Evolutionary conservation across 805 yeast species (phyloP).

Genomic region (Suhomyces sp.): DNA sequence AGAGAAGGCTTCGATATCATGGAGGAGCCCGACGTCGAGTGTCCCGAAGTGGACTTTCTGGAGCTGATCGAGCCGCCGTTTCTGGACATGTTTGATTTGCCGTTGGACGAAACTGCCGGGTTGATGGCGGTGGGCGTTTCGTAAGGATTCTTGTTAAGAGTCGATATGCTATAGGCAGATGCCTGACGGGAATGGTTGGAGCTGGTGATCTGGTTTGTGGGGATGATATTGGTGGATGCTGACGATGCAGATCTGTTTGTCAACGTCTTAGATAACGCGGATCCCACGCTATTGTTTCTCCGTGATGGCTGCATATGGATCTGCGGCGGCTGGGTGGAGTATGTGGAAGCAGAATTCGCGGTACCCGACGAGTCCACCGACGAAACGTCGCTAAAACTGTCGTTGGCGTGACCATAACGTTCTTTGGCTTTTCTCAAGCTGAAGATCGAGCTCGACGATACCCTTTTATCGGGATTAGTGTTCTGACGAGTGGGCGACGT

Average conservation of each 20-base stretch:
- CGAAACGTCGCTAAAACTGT: constrained; percentile 27
- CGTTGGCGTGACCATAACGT: constrained; percentile 12
- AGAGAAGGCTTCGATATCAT: constrained; percentile 26
- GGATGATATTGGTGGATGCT: constrained; percentile 22
- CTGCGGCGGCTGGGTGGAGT: constrained; percentile 3
- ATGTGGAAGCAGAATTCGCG: constrained; percentile 3
- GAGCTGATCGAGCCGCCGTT: constrained; percentile 7
- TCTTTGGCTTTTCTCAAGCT: constrained; percentile 30
- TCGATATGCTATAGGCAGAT: constrained; percentile 37
- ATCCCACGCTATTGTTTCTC: constrained; percentile 12
- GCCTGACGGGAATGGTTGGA: constrained; percentile 39
- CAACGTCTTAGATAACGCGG: constrained; percentile 12
- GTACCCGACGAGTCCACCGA: constrained; percentile 27
- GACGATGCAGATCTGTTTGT: constrained; percentile 12
- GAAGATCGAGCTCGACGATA: constrained; percentile 36
- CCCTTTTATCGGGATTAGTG: constrained; percentile 17
- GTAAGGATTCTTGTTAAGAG: constrained; percentile 24
- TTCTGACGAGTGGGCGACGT: constrained; percentile 6
- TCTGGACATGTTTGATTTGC: constrained; percentile 9
- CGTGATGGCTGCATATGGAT: constrained; percentile 3
- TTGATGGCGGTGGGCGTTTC: constrained; percentile 19
- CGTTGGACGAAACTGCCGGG: constrained; percentile 6
- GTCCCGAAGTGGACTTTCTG: constrained; percentile 13
- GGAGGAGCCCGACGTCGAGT: constrained; percentile 12
- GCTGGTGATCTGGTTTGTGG: constrained; percentile 26